A percentile compares a stretch with the other conserved stretches of the same genome.
Conservation (phyloP, 257 asterid genomes). For the Solanum dulcamara region DNA sequence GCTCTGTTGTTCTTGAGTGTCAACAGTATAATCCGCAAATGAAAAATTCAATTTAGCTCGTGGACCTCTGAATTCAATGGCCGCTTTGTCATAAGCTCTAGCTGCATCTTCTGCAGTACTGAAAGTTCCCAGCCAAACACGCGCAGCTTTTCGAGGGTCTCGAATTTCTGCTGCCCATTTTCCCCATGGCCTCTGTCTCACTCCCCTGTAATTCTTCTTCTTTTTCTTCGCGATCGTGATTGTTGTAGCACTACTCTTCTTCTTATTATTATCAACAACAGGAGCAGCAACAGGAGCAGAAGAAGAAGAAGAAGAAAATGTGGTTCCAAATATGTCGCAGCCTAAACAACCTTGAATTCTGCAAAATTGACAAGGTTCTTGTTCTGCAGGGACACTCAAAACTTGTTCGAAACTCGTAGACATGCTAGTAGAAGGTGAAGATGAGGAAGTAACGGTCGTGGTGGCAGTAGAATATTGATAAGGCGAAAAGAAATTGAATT, state of each 20-base stretch:
- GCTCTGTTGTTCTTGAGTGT: neutral
- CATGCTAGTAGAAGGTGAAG: neutral
- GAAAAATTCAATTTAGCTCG: conserved; percentile 79
- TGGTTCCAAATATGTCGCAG: conserved; percentile 39
- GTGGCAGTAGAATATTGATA: neutral
- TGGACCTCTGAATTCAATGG: conserved; percentile 83
- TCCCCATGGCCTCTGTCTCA: conserved; percentile 92
- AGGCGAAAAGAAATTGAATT: neutral
- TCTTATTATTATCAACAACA: neutral
- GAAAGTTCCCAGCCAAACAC: conserved; percentile 92
- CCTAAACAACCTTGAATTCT: conserved; percentile 59
- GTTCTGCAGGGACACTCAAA: conserved; percentile 22
- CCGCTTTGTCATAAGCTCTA: conserved; percentile 73
- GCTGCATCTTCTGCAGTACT: conserved; percentile 78
- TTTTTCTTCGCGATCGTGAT: conserved; percentile 7
- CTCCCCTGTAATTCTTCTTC: conserved; percentile 85
- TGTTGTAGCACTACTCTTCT: neutral
- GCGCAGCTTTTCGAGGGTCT: conserved; percentile 68
- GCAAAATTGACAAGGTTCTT: conserved; percentile 49
- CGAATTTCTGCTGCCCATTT: conserved; percentile 95
- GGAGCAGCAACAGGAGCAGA: neutral
- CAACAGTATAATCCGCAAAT: conserved; percentile 46
- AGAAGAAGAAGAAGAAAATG: neutral
- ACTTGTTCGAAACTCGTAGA: conserved; percentile 1
- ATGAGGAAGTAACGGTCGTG: neutral